Percentiles rank a stretch among this genome's conserved stretches.
These are phyloP conservation scores for Sporisorium scitamineum DNA, from an alignment of 1,284 basidiomycete species.

Conservation along the genomic window DNA sequence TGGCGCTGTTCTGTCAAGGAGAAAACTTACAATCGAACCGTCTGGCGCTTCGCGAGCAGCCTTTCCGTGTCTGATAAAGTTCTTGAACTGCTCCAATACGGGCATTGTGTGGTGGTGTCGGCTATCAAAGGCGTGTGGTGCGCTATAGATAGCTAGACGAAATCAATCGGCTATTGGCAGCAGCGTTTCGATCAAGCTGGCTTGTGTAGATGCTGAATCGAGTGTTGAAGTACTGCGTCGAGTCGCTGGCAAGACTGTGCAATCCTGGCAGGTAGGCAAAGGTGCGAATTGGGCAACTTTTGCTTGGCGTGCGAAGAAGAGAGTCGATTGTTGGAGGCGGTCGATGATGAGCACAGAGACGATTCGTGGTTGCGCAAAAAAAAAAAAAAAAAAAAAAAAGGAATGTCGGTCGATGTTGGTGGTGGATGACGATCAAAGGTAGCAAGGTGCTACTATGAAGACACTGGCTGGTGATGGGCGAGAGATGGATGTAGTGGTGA, in stretches of 20 bases:
- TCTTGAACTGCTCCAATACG: constrained; percentile 62
- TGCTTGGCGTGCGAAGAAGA: background rate
- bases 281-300: too few relatives aligned
- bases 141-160: background rate
- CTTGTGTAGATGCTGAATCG: background rate
- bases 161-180: background rate
- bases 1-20: background rate
- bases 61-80: constrained; percentile 66
- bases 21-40: constrained; percentile 33
- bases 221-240: background rate
- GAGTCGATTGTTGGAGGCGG: background rate
- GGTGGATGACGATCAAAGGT: background rate
- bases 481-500: constrained; percentile 21
- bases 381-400: too few relatives aligned
- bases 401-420: background rate
- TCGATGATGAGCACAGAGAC: background rate
- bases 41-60: constrained; percentile 43
- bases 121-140: background rate
- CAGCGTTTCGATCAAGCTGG: background rate
- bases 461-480: background rate
- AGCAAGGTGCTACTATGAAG: background rate
- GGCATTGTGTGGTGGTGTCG: constrained; percentile 40
- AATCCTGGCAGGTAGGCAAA: background rate
- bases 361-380: background rate
- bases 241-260: background rate